phyloP scores from a whole-genome alignment of 306 rosid species.

The Oemleria cerasiformis region DNA sequence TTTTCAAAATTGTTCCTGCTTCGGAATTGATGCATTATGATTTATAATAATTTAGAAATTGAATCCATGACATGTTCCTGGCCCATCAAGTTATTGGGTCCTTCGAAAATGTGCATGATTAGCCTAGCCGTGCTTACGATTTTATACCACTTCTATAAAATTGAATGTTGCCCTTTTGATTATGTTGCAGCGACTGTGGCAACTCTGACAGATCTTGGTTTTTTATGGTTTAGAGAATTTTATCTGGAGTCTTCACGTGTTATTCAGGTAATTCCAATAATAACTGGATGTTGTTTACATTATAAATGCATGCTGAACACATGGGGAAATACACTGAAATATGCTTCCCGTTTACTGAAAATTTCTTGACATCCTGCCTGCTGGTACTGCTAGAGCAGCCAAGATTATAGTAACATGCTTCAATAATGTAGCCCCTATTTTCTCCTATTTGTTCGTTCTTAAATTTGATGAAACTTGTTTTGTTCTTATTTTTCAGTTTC shows the following conservation, averaged over 20 bases:
- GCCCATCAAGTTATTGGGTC: too few species aligned
- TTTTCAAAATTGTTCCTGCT: too few species aligned
- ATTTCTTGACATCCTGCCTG: too few species aligned
- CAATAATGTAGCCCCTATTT: not conserved
- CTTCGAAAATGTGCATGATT: too few species aligned
- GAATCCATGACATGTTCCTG: too few species aligned
- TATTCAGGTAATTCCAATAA: slow-evolving; percentile 66
- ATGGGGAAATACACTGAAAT: not conserved
- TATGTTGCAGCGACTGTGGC: slow-evolving; percentile 74
- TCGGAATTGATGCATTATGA: too few species aligned
- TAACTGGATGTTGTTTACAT: not conserved
- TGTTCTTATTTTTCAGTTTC: slow-evolving; percentile 59
- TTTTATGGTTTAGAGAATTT: slow-evolving; percentile 97
- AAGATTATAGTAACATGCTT: too few species aligned
- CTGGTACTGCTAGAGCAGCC: too few species aligned
- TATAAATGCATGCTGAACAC: not conserved
- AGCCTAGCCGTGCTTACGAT: too few species aligned
- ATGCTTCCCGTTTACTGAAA: too few species aligned
- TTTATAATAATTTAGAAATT: too few species aligned
- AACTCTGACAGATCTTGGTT: slow-evolving; percentile 90
- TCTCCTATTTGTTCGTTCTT: not conserved
- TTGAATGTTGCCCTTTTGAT: slow-evolving; percentile 8
- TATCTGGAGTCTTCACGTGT: slow-evolving; percentile 97
- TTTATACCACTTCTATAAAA: not conserved
- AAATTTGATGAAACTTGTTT: slow-evolving; percentile 22